Base-by-base conservation (phyloP, 371 early-diverging fungal species). In the Funneliformis caledonium region DNA sequence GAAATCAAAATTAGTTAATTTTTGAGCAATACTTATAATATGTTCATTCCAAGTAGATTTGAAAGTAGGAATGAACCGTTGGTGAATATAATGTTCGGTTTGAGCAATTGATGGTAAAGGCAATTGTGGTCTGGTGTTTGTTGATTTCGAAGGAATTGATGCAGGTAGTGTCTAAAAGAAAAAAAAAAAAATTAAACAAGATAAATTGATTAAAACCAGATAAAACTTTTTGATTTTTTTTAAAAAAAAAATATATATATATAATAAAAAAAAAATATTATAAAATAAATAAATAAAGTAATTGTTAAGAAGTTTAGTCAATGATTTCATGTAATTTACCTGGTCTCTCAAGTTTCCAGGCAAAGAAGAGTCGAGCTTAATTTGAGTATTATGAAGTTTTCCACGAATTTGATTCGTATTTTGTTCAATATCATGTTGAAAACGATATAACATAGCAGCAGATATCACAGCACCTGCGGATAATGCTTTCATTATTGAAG, bases 21-120 rank as follows among this genome's bases (percentile, higher is more conserved):
- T 16, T 10, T 72, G 50, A 4, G 72, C 60, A 26, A 79, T n/a
- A 10, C 22, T 56, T 48, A 26, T 43, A 60, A 79, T 60, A 31
- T 79, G 42, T 3, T 79, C 72, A 79, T 79, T 79, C 80, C 80
- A 79, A 56, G 72, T n/a, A 22, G 80, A 50, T 72, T 79, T 79
- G 47, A 79, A 70, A 14, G 70, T 72, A 42, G 80, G 80, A 19
- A 79, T 70, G 7, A 79, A 79, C 6, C 72, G 56, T 33, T 79
- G 14, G 45, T 33, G 43, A n/a, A 70, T 43, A 67, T 79, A 67
- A 12, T 68, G 50, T 79, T 48, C 42, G 43, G 72, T 45, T 60
- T 79, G 67, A 26, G 69, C 10, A 43, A 78, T 0, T 22, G 78
- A 62, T 22, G 78, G 78, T 50, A 78, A 31, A 16, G 78, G 78